These are phyloP conservation scores for Ophiostoma perfectum DNA, from an alignment of 2,329 filamentous ascomycete genomes.

Conservation along the genomic window DNA sequence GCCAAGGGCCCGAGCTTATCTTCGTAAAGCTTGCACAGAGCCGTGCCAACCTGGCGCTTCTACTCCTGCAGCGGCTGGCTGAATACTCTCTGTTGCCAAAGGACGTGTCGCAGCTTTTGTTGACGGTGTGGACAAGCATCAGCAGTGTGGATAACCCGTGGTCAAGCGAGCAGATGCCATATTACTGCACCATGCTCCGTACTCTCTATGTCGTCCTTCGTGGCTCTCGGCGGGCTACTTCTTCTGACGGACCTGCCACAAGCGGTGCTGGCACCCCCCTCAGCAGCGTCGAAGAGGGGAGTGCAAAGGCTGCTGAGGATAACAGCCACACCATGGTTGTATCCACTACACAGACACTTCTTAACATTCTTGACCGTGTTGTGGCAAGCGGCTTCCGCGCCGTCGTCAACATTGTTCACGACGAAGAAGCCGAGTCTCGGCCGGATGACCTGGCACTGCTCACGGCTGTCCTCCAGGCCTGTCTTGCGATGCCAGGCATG, in stretches of 20 bases:
- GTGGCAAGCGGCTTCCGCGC: conserved; percentile 78
- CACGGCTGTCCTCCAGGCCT: conserved; percentile 81
- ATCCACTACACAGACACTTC: conserved; percentile 54
- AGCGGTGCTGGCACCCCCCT: conserved; percentile 23
- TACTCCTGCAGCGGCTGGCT: conserved; percentile 74
- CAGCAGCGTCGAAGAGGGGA: conserved; percentile 13
- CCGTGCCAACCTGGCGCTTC: conserved; percentile 74
- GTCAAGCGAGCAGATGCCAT: conserved; percentile 49
- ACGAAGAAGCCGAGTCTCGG: conserved; percentile 57
- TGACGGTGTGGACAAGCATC: conserved; percentile 48
- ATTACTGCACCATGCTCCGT: conserved; percentile 79
- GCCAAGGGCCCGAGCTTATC: conserved; percentile 69
- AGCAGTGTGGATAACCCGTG: conserved; percentile 52
- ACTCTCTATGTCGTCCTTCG: conserved; percentile 78
- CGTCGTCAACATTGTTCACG: conserved; percentile 75
- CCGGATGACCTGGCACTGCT: conserved; percentile 82
- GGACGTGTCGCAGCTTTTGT: conserved; percentile 49
- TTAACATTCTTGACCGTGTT: conserved; percentile 74
- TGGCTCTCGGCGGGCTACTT: conserved; percentile 46
- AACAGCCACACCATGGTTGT: conserved; percentile 35
- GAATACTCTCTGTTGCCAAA: conserved; percentile 47
- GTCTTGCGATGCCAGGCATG: conserved; percentile 71
- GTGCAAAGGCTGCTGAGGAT: neutral
- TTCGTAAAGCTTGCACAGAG: conserved; percentile 72
- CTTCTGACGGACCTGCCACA: neutral